Evolutionary conservation across 495 filamentous ascomycete species (phyloP).

Genomic region (Xylaria scruposa): DNA sequence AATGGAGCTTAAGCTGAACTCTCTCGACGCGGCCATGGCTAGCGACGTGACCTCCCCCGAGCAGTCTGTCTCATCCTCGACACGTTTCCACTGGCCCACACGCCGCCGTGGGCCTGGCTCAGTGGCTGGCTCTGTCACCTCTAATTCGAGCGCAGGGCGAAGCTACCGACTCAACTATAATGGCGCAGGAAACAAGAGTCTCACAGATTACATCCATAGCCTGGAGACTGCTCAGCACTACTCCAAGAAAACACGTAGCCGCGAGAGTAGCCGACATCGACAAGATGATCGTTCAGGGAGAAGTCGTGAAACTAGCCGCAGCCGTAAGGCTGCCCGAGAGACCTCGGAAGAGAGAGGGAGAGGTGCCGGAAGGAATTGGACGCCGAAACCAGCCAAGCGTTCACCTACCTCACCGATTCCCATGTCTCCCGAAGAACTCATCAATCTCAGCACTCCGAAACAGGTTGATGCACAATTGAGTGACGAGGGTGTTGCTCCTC

Average conservation of each 20-base stretch:
- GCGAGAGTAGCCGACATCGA: conserved; percentile 65
- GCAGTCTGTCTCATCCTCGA: conserved; percentile 52
- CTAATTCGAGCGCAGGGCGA: conserved; percentile 48
- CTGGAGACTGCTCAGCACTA: conserved; percentile 76
- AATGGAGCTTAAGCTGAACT: conserved; percentile 74
- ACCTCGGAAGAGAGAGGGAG: conserved; percentile 72
- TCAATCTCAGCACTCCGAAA: conserved; percentile 59
- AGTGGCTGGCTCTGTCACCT: conserved; percentile 53
- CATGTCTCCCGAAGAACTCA: conserved; percentile 87
- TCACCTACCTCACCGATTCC: conserved; percentile 90
- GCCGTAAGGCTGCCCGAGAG: conserved; percentile 61
- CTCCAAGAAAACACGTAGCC: conserved; percentile 58
- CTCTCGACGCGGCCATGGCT: conserved; percentile 60
- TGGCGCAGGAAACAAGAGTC: conserved; percentile 62
- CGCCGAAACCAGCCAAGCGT: conserved; percentile 73
- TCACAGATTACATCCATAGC: conserved; percentile 88
- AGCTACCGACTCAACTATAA: conserved; percentile 38
- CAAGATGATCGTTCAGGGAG: conserved; percentile 47
- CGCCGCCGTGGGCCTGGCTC: conserved; percentile 55
- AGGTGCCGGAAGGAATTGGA: conserved; percentile 69
- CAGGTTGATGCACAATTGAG: conserved; percentile 32
- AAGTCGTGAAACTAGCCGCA: conserved; percentile 59
- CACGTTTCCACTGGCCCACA: conserved; percentile 54
- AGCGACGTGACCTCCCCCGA: conserved; percentile 60
- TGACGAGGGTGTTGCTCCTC: conserved; percentile 24